Evolutionary conservation across 768 basidiomycete species (phyloP).

Genomic region (Amyloporia xantha): DNA sequence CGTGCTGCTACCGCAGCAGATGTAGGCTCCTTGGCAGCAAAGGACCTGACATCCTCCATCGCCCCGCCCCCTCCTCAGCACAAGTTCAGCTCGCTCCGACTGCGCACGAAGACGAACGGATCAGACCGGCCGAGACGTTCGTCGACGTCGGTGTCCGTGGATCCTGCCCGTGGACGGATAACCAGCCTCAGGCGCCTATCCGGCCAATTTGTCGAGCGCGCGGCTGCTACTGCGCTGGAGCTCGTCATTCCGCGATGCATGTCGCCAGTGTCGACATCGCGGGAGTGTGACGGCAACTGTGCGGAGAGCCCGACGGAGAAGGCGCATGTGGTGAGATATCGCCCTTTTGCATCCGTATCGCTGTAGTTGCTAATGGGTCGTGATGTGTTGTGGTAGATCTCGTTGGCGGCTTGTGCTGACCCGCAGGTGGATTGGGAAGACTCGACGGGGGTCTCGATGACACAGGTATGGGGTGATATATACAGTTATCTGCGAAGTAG

Average conservation of each 20-base stretch:
- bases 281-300: slow-evolving; percentile 4
- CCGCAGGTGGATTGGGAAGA: slow-evolving; percentile 1
- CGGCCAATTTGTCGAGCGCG: no score
- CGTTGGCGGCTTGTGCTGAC: slow-evolving; percentile 4
- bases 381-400: neutral
- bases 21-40: neutral
- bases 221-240: neutral
- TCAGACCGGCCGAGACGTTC: neutral
- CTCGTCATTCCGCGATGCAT: slow-evolving; percentile 1
- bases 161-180: neutral
- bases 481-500: neutral
- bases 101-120: neutral
- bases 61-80: neutral
- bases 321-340: slow-evolving; percentile 1
- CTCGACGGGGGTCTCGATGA: neutral
- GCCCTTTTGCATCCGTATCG: neutral
- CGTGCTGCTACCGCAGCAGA: neutral
- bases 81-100: neutral
- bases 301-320: neutral
- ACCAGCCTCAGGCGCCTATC: neutral
- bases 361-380: neutral
- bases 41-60: neutral
- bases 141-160: neutral
- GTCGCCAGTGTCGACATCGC: slow-evolving; percentile 1
- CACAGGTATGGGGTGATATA: neutral